A percentile compares a stretch with the other conserved stretches of the same genome.
phyloP scores from a whole-genome alignment of 1,139 yeast genomes.

The Nakaseomyces nivariensis region DNA sequence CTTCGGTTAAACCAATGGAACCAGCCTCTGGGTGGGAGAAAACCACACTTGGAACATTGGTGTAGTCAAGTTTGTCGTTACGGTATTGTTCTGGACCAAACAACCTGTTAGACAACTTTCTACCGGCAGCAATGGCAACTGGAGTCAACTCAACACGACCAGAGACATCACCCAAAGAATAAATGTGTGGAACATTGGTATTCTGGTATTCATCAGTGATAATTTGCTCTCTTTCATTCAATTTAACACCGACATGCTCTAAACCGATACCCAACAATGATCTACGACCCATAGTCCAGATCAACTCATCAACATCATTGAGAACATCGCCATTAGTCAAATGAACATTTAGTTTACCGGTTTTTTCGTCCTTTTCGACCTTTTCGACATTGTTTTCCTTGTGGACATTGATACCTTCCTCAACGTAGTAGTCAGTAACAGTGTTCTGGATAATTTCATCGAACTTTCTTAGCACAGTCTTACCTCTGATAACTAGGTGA shows the following conservation, averaged over 20 bases:
- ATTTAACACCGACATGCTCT: slow-evolving; percentile 62
- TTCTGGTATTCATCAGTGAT: slow-evolving; percentile 81
- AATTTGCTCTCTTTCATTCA: slow-evolving; percentile 49
- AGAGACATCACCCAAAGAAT: slow-evolving; percentile 86
- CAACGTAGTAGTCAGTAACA: slow-evolving; percentile 67
- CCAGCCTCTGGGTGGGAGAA: slow-evolving; percentile 98
- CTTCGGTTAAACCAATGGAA: slow-evolving; percentile 75
- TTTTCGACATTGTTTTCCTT: slow-evolving; percentile 50
- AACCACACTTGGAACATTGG: slow-evolving; percentile 79
- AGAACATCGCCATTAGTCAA: slow-evolving; percentile 45
- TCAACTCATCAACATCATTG: slow-evolving; percentile 61
- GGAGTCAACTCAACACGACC: slow-evolving; percentile 93
- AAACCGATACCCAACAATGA: slow-evolving; percentile 66
- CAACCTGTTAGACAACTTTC: slow-evolving; percentile 81
- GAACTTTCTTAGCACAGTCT: slow-evolving; percentile 77
- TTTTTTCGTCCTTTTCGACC: slow-evolving; percentile 45
- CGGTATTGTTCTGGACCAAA: slow-evolving; percentile 70
- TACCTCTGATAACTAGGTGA: slow-evolving; percentile 81
- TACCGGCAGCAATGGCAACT: slow-evolving; percentile 97
- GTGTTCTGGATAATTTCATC: slow-evolving; percentile 74
- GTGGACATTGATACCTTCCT: slow-evolving; percentile 73
- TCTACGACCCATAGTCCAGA: slow-evolving; percentile 93
- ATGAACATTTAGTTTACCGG: slow-evolving; percentile 54
- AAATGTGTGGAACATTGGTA: slow-evolving; percentile 62
- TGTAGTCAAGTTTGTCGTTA: slow-evolving; percentile 67